phyloP scores from a whole-genome alignment of 2,329 filamentous ascomycete species.

The Pseudogymnoascus sp. region DNA sequence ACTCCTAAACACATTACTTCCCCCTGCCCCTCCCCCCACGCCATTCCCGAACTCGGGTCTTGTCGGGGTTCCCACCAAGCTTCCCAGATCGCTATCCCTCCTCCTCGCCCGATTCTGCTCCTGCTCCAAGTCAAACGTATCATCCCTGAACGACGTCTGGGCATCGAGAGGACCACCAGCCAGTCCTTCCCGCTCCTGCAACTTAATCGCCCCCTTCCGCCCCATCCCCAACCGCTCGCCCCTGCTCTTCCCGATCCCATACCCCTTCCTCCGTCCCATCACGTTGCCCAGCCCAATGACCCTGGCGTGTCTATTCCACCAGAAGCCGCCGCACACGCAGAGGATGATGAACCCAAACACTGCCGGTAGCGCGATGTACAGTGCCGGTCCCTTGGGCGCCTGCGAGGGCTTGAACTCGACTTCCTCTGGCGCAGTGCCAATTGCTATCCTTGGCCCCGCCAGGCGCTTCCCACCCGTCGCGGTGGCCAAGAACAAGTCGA shows the following conservation, averaged over 20 bases:
- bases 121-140: neutral
- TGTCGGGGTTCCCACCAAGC: conserved; percentile 19
- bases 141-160: conserved; percentile 11
- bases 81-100: conserved; percentile 19
- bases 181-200: conserved; percentile 20
- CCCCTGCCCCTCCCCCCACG: neutral
- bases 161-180: conserved; percentile 19
- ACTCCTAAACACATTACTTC: neutral
- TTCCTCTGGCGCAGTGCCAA: neutral
- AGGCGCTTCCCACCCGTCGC: neutral
- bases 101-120: conserved; percentile 8
- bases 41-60: conserved; percentile 1
- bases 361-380: conserved; percentile 25
- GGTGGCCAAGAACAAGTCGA: neutral
- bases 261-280: conserved; percentile 23
- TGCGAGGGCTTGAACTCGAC: conserved; percentile 9
- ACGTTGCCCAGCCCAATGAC: conserved; percentile 24
- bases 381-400: conserved; percentile 18
- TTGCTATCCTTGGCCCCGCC: neutral
- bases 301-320: conserved; percentile 21
- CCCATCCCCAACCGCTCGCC: conserved; percentile 22
- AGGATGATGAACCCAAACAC: conserved; percentile 22
- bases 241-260: conserved; percentile 22
- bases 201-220: conserved; percentile 18
- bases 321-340: conserved; percentile 19